Conservation (phyloP, 2,329 filamentous ascomycete species). For the Sporothrix inflata region DNA sequence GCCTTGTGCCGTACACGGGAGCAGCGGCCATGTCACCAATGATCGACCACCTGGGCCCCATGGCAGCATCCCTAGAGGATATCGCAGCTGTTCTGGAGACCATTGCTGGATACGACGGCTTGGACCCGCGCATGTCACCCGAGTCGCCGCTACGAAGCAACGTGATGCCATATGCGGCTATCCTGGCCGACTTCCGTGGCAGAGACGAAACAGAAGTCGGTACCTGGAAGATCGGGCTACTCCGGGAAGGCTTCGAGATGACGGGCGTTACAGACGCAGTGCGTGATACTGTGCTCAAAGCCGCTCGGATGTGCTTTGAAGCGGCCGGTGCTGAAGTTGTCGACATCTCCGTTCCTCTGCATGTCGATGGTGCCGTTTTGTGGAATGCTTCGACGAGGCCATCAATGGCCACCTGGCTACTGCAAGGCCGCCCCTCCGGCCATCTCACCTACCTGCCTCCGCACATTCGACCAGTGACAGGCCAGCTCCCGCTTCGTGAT, state of each 20-base stretch:
- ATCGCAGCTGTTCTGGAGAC: constrained; percentile 46
- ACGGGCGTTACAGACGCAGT: constrained; percentile 46
- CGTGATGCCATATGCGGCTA: constrained; percentile 40
- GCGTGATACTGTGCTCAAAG: constrained; percentile 43
- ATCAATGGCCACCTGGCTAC: constrained; percentile 40
- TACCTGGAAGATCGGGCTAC: constrained; percentile 49
- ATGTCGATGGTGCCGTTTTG: constrained; percentile 50
- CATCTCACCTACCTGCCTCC: constrained; percentile 42
- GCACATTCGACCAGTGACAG: constrained; percentile 36
- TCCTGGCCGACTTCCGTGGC: constrained; percentile 36
- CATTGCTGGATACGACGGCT: constrained; percentile 53
- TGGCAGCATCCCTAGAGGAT: constrained; percentile 49
- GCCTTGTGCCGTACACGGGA: constrained; percentile 55
- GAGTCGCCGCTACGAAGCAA: constrained; percentile 44
- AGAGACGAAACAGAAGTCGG: constrained; percentile 30
- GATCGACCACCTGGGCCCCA: constrained; percentile 52
- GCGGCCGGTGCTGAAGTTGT: constrained; percentile 49
- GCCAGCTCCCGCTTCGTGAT: constrained; percentile 40
- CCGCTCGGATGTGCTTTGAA: constrained; percentile 42
- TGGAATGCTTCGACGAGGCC: constrained; percentile 50
- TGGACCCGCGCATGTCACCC: constrained; percentile 50
- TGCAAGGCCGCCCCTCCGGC: constrained; percentile 39
- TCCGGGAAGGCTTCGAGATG: constrained; percentile 49
- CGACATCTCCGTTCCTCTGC: constrained; percentile 52
- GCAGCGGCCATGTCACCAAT: constrained; percentile 46